These are phyloP conservation scores for Triticum monococcum DNA, from an alignment of 176 grass and related monocot genomes.

Conservation along the genomic window DNA sequence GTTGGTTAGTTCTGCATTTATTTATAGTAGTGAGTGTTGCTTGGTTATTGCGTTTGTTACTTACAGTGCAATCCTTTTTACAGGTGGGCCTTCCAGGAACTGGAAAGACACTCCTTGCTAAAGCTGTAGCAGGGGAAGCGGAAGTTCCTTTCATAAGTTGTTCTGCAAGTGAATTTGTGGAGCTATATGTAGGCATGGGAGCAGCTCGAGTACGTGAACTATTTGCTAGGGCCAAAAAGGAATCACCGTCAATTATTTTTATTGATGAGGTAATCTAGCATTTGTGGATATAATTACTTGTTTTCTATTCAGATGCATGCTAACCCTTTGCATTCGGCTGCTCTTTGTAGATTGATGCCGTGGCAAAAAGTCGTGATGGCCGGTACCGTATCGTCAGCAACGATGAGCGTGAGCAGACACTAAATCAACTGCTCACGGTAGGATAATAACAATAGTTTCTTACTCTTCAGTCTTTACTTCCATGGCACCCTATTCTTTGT, in stretches of 20 bases:
- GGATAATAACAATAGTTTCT: conserved; percentile 6
- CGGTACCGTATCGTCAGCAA: conserved; percentile 93
- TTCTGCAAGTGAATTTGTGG: conserved; percentile 99
- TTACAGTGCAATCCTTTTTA: conserved; percentile 31
- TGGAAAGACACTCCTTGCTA: conserved; percentile 98
- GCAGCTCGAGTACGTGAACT: conserved; percentile 95
- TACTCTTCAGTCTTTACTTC: conserved; percentile 15
- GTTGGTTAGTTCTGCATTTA: conserved; percentile 65
- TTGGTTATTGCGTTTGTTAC: conserved; percentile 16
- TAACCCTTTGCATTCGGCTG: not conserved
- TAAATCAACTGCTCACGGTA: conserved; percentile 99
- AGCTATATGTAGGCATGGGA: conserved; percentile 98
- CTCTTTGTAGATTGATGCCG: conserved; percentile 81
- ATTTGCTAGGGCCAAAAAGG: conserved; percentile 95
- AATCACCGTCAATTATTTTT: conserved; percentile 95
- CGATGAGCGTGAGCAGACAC: conserved; percentile 95
- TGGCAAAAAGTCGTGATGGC: conserved; percentile 98
- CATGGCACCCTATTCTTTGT: not conserved
- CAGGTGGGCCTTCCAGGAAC: conserved; percentile 98
- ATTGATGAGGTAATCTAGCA: conserved; percentile 82
- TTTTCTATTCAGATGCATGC: conserved; percentile 27
- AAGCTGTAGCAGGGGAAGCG: conserved; percentile 98
- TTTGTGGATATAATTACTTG: not conserved
- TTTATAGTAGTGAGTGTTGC: conserved; percentile 6
- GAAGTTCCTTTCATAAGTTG: conserved; percentile 99